Evolutionary conservation across 768 basidiomycete genomes (phyloP), one percentile per base, ranked within the genome.

Genomic region (Rhizopogon vinicolor): DNA sequence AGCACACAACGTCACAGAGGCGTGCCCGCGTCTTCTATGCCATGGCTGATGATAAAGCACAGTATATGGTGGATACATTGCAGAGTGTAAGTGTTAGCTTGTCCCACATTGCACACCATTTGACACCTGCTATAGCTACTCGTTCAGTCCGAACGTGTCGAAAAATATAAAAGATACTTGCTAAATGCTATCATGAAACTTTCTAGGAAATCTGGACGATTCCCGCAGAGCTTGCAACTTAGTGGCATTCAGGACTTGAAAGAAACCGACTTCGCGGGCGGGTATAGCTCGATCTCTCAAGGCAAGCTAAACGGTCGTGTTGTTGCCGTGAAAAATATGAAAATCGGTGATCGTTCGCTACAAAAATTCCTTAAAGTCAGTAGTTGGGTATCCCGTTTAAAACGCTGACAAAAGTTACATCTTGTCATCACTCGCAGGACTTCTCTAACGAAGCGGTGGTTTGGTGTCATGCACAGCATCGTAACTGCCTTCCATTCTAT

Each of bases 401-500:
- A 19, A 16, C 25, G n/a, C 2, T 0, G 10, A 40, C 41, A 22
- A 49, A 40, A 35, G 37, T 41, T 41, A 18, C 25, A 50, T 25
- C 3, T 29, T 37, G 35, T 14, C 25, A 28, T 41, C 12, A 8
- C 10, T 13, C 5, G 6, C 19, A 71, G 69, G 43, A 50, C 41
- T 58, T 72, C 19, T 61, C 62, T 22, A 63, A 63, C 13, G 74
- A 76, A 43, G 69, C 69, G 13, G 58, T 69, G 16, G 41, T 69
- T 45, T 76, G 74, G 73, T 61, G 61, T 4, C 64, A 71, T 53
- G 46, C 75, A 7, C 59, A 52, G 0, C 75, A 76, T 51, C 60
- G 63, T 0, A 73, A 74, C 39, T 67, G 75, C 29, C 58, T 75
- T 22, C 73, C 72, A 2, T 56, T 75, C 25, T 67, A 69, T 58